Evolutionary conservation across 345 rosid species (phyloP), one percentile per base, ranked within the genome.

Genomic region (Bretschneidera sinensis): DNA sequence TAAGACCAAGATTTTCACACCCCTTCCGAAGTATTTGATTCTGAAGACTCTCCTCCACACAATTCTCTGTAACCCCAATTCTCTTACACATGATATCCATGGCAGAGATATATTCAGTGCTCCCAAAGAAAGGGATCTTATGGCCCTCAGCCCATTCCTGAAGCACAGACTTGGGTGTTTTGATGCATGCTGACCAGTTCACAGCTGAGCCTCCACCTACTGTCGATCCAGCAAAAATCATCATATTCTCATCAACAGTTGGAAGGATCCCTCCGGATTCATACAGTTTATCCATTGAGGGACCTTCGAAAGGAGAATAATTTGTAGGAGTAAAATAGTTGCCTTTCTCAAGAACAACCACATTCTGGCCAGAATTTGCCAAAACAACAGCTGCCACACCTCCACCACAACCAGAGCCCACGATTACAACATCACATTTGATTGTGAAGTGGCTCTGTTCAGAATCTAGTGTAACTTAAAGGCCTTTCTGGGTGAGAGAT

Each of bases 351-450:
- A 89, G 53, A 43, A 94, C 85, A 33, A 87, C 16, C 5, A 89
- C 99, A 59, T 85, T 90, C 7, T 78, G 62, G 25, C 97, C 99
- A 1, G 85, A 69, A 52, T 74, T 64, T 4, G 95, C 95, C 20
- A 92, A 82, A n/a, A 84, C 81, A 0, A 92, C 85, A 17, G 95
- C 97, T 0, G 97, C 96, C 2, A 94, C 97, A 5, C 95, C 97
- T 19, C 99, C 99, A 1, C 99, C 99, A 15, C 95, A 83, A 21
- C 99, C 99, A 0, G 97, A 89, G 9, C 99, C 97, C 6, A 94
- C 73, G 5, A 94, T 63, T 0, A 86, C 84, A 6, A 53, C 96
- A 55, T 94, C 99, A 22, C 97, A 94, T 64, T 84, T 80, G 72
- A 94, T 78, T 59, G 33, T 83, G 67, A 56, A 74, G 13, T 62